phyloP scores from a whole-genome alignment of 768 basidiomycete genomes.

The Pleurotus sapidus region DNA sequence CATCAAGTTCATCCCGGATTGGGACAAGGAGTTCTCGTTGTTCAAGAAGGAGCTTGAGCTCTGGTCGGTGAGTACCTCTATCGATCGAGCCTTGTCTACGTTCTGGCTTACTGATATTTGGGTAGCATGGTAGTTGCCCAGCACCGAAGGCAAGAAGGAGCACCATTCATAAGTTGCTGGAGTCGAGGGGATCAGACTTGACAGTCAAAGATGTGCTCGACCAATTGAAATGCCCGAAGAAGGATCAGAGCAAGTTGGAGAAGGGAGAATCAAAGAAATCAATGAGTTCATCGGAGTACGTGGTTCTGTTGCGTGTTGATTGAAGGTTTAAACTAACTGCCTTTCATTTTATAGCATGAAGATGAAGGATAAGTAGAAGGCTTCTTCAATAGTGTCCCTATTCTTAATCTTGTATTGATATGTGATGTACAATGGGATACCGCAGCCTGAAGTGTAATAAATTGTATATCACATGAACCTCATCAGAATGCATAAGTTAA shows the following conservation, averaged over 20 bases:
- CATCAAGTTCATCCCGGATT: background rate
- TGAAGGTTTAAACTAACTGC: background rate
- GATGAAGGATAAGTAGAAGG: background rate
- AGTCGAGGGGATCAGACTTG: background rate
- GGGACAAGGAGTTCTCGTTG: background rate
- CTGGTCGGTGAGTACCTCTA: background rate
- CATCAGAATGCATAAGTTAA: no score
- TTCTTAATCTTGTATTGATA: no score
- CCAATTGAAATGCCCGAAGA: background rate
- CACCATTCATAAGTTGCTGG: background rate
- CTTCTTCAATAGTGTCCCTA: no score
- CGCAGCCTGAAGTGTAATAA: background rate
- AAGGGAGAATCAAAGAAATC: background rate
- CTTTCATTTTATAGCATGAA: background rate
- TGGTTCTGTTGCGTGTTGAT: background rate
- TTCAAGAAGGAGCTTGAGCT: background rate
- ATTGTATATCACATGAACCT: background rate
- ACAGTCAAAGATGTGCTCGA: background rate
- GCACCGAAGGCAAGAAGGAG: background rate
- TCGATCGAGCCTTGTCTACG: no score
- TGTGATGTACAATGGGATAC: no score
- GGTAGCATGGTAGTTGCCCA: background rate
- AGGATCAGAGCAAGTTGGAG: background rate
- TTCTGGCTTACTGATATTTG: background rate
- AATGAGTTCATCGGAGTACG: background rate